Percentiles rank a stretch among this genome's conserved stretches.
phyloP scores from a whole-genome alignment of 2,329 filamentous ascomycete species.

The Hypoxylon sp. region DNA sequence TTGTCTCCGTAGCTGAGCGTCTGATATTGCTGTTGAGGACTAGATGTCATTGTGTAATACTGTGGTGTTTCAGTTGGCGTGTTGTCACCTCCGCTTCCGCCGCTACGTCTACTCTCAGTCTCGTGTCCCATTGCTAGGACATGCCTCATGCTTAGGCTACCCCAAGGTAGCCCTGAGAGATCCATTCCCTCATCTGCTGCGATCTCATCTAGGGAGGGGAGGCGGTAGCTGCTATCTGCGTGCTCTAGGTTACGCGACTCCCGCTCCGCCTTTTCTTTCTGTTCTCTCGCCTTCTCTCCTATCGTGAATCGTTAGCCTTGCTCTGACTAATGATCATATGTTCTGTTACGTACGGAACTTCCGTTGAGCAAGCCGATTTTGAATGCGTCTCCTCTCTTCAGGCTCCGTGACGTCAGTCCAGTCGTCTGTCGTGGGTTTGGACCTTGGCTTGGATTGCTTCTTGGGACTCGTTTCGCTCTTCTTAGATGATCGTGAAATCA shows the following conservation, averaged over 20 bases:
- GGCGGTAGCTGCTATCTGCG: slow-evolving; percentile 75
- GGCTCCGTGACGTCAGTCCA: slow-evolving; percentile 80
- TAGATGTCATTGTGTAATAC: slow-evolving; percentile 29
- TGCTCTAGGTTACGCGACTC: slow-evolving; percentile 74
- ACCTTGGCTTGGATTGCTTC: slow-evolving; percentile 57
- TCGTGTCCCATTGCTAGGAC: slow-evolving; percentile 67
- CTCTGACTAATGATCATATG: background rate
- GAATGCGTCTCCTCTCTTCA: slow-evolving; percentile 79
- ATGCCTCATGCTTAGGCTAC: slow-evolving; percentile 73
- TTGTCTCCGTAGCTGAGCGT: slow-evolving; percentile 37
- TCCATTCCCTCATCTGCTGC: slow-evolving; percentile 62
- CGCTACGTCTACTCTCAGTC: slow-evolving; percentile 59
- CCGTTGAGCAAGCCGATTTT: slow-evolving; percentile 82
- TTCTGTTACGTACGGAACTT: slow-evolving; percentile 75
- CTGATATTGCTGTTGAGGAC: slow-evolving; percentile 53
- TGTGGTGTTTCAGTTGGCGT: slow-evolving; percentile 19
- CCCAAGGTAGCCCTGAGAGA: slow-evolving; percentile 79
- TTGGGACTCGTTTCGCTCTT: slow-evolving; percentile 54
- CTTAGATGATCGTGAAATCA: slow-evolving; percentile 55
- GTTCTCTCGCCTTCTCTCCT: slow-evolving; percentile 80
- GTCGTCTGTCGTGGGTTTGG: slow-evolving; percentile 67
- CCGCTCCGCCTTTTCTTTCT: slow-evolving; percentile 75
- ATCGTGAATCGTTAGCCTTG: slow-evolving; percentile 31
- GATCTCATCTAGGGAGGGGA: slow-evolving; percentile 71
- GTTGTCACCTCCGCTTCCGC: slow-evolving; percentile 42